Base-by-base conservation (phyloP, 2,329 filamentous ascomycete genomes). In the Aspergillus niger region DNA sequence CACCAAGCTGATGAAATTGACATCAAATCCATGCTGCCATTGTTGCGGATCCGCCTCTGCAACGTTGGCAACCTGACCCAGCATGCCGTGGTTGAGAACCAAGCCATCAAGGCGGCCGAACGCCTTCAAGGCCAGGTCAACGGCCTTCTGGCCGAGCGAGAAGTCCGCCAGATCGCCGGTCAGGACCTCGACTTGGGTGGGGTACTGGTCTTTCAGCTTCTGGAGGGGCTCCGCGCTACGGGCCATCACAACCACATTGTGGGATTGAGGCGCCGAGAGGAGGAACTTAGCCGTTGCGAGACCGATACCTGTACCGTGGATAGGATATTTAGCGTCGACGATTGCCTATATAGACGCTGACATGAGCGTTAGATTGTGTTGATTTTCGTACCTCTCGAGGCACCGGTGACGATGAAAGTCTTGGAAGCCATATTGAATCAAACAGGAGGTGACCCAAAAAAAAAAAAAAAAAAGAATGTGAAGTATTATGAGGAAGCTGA, bases 1-100 rank as follows among this genome's bases (percentile, higher is more conserved):
- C 47, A 97, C 80, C 30, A 86, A 87, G 66, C 91, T 94, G 73
- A 97, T 92, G 67, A 97, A 87, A 73, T 98, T 98, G 63, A 92
- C 81, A 68, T 96, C 89, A 76, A 92, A 97, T 8, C 85, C 81
- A 2, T 79, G 77, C 69, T 87, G 88, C 91, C 93, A 97, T 62
- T 90, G 89, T 39, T 90, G 86, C 0, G 87, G 72, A n/a, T 85
- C 84, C 15, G 84, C 82, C 58, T 95, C 85, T 3, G 80, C 86
- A 48, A 97, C 79, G 59, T 85, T 86, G 54, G 85, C 86, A 48
- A 96, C 88, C 0, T 92, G 90, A 13, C 87, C 84, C 47, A 99
- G 78, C 0, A 87, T 82, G n/a, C 92, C 93, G 72, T 99, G 95
- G 75, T 98, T 98, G 63, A 98, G 80, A 11, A 99, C 86, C 44